phyloP scores from a whole-genome alignment of 225 moss, liverwort and hornwort species.

The Rhytidiadelphus loreus region DNA sequence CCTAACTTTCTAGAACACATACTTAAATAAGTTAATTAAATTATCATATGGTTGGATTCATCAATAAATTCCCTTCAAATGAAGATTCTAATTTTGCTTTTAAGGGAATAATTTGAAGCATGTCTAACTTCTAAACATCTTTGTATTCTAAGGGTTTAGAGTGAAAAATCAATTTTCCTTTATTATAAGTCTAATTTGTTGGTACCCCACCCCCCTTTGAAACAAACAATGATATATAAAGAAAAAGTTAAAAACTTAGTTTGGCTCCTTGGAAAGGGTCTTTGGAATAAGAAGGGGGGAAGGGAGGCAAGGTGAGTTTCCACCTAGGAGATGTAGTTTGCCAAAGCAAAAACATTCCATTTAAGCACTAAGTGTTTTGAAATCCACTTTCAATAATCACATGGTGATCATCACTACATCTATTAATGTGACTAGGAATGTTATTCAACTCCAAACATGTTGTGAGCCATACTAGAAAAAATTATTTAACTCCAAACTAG shows the following conservation, averaged over 20 bases:
- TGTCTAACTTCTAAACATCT: not conserved
- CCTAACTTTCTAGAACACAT: not conserved
- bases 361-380: not conserved
- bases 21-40: not conserved
- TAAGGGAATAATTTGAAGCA: not conserved
- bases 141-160: not conserved
- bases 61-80: not conserved
- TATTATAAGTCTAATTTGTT: not conserved
- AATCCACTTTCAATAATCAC: not conserved
- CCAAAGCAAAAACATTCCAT: not conserved
- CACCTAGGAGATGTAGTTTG: accelerated
- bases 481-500: not conserved
- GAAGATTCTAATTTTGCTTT: not conserved
- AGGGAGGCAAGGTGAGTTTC: not conserved
- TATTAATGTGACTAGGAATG: too few species aligned
- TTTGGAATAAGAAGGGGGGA: too few species aligned
- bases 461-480: not conserved
- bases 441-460: not conserved
- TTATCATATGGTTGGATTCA: accelerated
- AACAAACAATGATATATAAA: accelerated
- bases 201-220: accelerated
- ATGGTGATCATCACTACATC: accelerated
- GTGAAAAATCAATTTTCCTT: not conserved
- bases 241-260: not conserved
- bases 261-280: accelerated